Conservation (phyloP, 106 monocot species). For the Vanilla planifolia region DNA sequence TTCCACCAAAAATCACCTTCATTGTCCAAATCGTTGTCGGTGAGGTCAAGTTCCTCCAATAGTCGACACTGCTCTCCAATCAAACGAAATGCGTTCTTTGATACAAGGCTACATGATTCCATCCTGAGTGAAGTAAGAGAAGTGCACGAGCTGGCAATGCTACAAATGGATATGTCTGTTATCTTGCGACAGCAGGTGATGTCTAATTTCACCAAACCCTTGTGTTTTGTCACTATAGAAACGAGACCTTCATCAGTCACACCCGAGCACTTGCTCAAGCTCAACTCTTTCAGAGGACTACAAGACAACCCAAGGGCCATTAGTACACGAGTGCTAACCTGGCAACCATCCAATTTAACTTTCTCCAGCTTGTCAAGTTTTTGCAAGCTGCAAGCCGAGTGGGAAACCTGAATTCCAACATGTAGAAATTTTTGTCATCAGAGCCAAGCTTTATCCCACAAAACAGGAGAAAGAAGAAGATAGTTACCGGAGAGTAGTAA, state of each 20-base stretch:
- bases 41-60: slow-evolving; percentile 73
- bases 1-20: slow-evolving; percentile 33
- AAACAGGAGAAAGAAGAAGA: not conserved
- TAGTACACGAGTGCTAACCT: slow-evolving; percentile 33
- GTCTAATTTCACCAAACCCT: slow-evolving; percentile 56
- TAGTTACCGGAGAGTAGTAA: slow-evolving; percentile 50
- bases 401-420: slow-evolving; percentile 35
- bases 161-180: slow-evolving; percentile 42
- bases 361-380: slow-evolving; percentile 36
- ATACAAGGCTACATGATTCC: slow-evolving; percentile 74
- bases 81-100: slow-evolving; percentile 34
- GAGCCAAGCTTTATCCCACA: not conserved
- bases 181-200: slow-evolving; percentile 75
- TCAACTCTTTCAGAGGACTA: slow-evolving; percentile 46
- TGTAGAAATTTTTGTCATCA: not conserved
- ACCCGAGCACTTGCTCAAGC: slow-evolving; percentile 74
- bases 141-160: slow-evolving; percentile 52
- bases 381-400: slow-evolving; percentile 27
- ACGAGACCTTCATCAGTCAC: slow-evolving; percentile 70
- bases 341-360: slow-evolving; percentile 60
- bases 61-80: slow-evolving; percentile 52
- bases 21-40: slow-evolving; percentile 75
- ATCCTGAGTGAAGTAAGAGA: slow-evolving; percentile 60
- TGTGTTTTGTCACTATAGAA: slow-evolving; percentile 41
- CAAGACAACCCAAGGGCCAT: slow-evolving; percentile 38